Evolutionary conservation across 805 yeast genomes (phyloP), one percentile per base, ranked within the genome.

Genomic region (Pichia sporocuriosa): DNA sequence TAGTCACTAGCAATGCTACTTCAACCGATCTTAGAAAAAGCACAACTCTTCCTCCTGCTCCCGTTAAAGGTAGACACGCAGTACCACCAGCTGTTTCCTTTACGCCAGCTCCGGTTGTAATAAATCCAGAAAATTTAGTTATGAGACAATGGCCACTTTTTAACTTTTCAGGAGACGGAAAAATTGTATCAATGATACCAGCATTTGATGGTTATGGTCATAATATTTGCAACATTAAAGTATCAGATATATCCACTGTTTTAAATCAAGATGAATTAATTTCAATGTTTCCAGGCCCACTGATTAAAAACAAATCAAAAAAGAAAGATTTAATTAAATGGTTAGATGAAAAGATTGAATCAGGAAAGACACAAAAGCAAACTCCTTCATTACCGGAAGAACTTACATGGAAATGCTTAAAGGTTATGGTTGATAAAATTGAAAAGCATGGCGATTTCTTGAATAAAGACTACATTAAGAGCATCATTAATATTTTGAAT

Each of bases 121-220:
- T 64, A 24, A 72, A 78, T 46, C 82, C 84, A 7, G 73, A 72
- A 39, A 73, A 77, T 20, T 58, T 81, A 39, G 59, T 69, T 20
- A 61, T 65, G 35, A 68, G 83, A 41, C 95, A 84, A 55, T 83
- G 82, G 61, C 95, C 96, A 0, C 56, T 87, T 26, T 82, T 85
- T 56, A 68, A 72, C 44, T 87, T 93, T 83, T 67, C 76, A 22
- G 63, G 62, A 17, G 67, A 76, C 3, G 59, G 63, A 6, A 70
- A 65, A 35, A 53, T 73, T 16, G 69, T 72, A 3, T 66, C 66
- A 28, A 65, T 71, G 42, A 54, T 75, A 33, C 77, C 80, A 6
- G 49, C 63, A 2, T 59, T 65, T 27, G 56, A 59, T 50, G 61
- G 63, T n/a, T 65, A 58, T 45, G 63, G 62, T 12, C 58, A 53